Conservation (phyloP, 2,329 filamentous ascomycete genomes). For the Ceratocystis albifundus region DNA sequence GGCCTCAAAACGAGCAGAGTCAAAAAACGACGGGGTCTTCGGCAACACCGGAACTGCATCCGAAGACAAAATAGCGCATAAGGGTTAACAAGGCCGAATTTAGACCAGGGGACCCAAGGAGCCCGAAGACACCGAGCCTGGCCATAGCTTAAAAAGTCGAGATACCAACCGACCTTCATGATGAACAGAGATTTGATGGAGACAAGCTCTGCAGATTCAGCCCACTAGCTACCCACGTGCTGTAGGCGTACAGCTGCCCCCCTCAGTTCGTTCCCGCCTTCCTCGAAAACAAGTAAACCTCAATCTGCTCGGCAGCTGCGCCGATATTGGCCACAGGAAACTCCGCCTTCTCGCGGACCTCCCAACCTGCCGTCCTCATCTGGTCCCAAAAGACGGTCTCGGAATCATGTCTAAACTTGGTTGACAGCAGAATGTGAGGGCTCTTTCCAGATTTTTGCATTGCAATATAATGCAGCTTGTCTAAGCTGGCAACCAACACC, state of each 20-base stretch:
- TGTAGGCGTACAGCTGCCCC: neutral
- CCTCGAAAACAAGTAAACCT: conserved; percentile 41
- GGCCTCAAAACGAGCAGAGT: too few relatives aligned
- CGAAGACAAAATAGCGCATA: too few relatives aligned
- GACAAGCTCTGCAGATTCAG: neutral
- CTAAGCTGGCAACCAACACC: conserved; percentile 42
- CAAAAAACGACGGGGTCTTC: neutral
- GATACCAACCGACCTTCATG: neutral
- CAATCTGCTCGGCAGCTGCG: conserved; percentile 36
- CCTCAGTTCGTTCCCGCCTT: neutral
- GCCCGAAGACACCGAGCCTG: neutral
- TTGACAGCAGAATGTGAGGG: conserved; percentile 42
- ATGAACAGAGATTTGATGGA: neutral
- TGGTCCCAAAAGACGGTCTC: conserved; percentile 40
- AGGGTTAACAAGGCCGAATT: neutral
- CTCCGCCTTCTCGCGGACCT: conserved; percentile 32
- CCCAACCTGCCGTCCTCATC: conserved; percentile 38
- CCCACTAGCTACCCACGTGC: neutral
- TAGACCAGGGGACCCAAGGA: neutral
- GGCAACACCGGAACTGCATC: neutral
- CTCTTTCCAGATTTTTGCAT: conserved; percentile 23
- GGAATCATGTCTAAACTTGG: conserved; percentile 45
- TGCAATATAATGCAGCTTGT: conserved; percentile 35
- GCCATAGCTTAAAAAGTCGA: neutral
- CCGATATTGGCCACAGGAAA: conserved; percentile 39